Evolutionary conservation across 805 yeast species (phyloP).

Genomic region (Candida silvatica): DNA sequence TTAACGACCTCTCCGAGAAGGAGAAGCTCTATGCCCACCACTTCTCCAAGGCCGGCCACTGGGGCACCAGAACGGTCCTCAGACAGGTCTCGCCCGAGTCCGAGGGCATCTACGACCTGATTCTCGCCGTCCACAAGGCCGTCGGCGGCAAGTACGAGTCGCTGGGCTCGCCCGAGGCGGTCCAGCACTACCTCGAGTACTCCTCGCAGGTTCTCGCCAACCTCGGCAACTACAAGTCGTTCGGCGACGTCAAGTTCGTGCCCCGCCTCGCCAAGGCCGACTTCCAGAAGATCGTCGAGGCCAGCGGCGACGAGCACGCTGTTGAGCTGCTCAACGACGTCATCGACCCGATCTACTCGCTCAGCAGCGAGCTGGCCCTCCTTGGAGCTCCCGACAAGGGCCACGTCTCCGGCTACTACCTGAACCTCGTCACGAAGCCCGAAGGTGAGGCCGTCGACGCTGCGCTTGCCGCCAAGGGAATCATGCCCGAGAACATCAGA

Average conservation of each 20-base stretch:
- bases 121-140: constrained; percentile 47
- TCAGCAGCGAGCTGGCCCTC: constrained; percentile 39
- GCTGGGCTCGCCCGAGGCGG: constrained; percentile 25
- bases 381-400: constrained; percentile 77
- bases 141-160: constrained; percentile 39
- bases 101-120: constrained; percentile 65
- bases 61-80: constrained; percentile 72
- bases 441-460: constrained; percentile 64
- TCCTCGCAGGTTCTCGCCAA: constrained; percentile 69
- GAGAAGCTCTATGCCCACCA: constrained; percentile 76
- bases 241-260: constrained; percentile 82
- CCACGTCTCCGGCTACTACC: constrained; percentile 68
- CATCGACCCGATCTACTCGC: constrained; percentile 39
- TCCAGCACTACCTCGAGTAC: constrained; percentile 52
- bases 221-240: constrained; percentile 75
- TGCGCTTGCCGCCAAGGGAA: constrained; percentile 51
- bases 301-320: constrained; percentile 27
- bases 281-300: constrained; percentile 40
- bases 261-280: constrained; percentile 47
- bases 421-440: constrained; percentile 40
- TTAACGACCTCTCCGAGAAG: constrained; percentile 49
- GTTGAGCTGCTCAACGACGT: constrained; percentile 33
- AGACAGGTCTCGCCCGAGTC: constrained; percentile 80
- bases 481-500: constrained; percentile 77
- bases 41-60: constrained; percentile 75